phyloP scores from a whole-genome alignment of 2,329 filamentous ascomycete genomes.

The Colletotrichum tamarilloi region DNA sequence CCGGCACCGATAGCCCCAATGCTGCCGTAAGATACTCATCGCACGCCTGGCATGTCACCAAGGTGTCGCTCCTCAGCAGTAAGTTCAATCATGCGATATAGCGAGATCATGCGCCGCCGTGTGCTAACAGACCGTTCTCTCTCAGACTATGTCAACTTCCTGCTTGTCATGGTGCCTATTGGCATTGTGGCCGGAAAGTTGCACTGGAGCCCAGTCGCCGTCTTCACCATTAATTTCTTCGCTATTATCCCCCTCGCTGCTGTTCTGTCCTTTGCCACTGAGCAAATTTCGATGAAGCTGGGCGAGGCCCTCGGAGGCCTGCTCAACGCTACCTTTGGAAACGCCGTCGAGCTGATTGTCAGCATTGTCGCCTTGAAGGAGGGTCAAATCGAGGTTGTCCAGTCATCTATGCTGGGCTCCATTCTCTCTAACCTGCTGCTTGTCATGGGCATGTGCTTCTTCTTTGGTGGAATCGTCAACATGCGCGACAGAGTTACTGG shows the following conservation, averaged over 20 bases:
- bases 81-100: constrained; percentile 44
- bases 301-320: constrained; percentile 80
- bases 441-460: constrained; percentile 84
- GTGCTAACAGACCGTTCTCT: constrained; percentile 10
- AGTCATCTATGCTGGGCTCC: constrained; percentile 95
- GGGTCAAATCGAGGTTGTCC: constrained; percentile 93
- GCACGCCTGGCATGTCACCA: constrained; percentile 65
- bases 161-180: constrained; percentile 79
- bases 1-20: constrained; percentile 62
- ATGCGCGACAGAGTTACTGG: constrained; percentile 64
- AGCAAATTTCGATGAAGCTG: constrained; percentile 78
- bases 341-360: constrained; percentile 85
- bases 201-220: constrained; percentile 72
- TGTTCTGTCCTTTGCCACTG: constrained; percentile 80
- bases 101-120: neutral
- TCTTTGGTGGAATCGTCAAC: constrained; percentile 77
- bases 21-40: constrained; percentile 57
- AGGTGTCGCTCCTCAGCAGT: constrained; percentile 70
- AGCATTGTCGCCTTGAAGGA: constrained; percentile 90
- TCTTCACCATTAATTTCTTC: constrained; percentile 84
- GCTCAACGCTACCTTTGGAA: constrained; percentile 82
- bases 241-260: constrained; percentile 82
- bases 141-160: constrained; percentile 72
- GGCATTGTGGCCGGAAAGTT: constrained; percentile 75
- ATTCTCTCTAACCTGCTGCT: constrained; percentile 95